phyloP scores from a whole-genome alignment of 2,329 filamentous ascomycete genomes.

The Arthrinium phaeospermum region DNA sequence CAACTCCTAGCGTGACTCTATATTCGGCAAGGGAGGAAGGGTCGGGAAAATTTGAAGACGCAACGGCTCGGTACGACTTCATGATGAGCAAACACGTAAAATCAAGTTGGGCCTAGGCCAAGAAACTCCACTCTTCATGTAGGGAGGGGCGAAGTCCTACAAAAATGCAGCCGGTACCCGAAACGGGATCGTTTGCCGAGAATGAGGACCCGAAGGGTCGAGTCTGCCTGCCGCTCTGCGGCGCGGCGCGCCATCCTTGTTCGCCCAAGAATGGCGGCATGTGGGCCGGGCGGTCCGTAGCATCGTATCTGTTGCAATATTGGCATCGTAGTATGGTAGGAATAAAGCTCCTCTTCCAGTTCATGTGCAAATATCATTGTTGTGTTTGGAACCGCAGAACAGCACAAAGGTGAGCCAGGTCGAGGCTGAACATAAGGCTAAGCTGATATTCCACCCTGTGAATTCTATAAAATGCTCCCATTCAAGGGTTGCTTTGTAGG shows the following conservation, averaged over 20 bases:
- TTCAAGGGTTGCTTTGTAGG: too few relatives aligned
- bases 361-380: too few relatives aligned
- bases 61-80: neutral
- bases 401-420: too few relatives aligned
- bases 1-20: neutral
- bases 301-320: neutral
- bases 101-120: neutral
- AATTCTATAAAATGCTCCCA: too few relatives aligned
- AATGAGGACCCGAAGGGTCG: neutral
- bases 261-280: neutral
- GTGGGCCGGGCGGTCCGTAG: neutral
- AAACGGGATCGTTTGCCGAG: neutral
- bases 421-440: too few relatives aligned
- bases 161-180: neutral
- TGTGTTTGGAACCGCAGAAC: too few relatives aligned
- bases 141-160: neutral
- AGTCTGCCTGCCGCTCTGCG: neutral
- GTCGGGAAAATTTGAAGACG: neutral
- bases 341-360: neutral
- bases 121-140: neutral
- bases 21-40: too few relatives aligned
- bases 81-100: neutral
- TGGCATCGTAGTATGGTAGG: neutral
- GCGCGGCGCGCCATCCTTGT: conserved; percentile 1
- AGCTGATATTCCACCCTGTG: too few relatives aligned